These are phyloP conservation scores for Ajuga chamaepitys DNA, from an alignment of 257 asterid genomes.

Conservation along the genomic window DNA sequence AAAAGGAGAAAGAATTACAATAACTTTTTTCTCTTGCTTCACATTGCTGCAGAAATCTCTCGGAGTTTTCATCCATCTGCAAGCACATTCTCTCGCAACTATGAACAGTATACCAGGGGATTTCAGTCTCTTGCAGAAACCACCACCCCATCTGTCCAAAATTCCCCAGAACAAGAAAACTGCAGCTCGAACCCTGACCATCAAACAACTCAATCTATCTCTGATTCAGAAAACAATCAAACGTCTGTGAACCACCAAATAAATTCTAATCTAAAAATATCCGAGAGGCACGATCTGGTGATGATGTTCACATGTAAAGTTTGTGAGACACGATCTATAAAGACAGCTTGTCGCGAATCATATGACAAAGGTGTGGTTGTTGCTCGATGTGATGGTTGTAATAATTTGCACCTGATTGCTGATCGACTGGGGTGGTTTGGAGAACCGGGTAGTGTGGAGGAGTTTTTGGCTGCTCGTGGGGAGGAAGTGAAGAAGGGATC, in stretches of 20 bases:
- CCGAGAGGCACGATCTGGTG: conserved; percentile 61
- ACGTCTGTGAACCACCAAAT: conserved; percentile 29
- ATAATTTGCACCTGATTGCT: conserved; percentile 74
- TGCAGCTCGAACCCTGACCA: conserved; percentile 25
- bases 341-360: conserved; percentile 67
- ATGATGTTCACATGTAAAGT: conserved; percentile 78
- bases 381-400: conserved; percentile 78
- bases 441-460: conserved; percentile 73
- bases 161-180: conserved; percentile 18
- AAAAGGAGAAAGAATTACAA: background rate
- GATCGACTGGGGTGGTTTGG: conserved; percentile 96
- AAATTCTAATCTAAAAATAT: conserved; percentile 45
- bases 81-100: conserved; percentile 25
- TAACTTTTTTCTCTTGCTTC: background rate
- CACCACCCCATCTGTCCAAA: conserved; percentile 21
- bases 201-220: background rate
- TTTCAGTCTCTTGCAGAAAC: conserved; percentile 36
- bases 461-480: conserved; percentile 75
- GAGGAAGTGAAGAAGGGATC: conserved; percentile 81
- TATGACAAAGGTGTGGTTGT: conserved; percentile 81
- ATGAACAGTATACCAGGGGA: conserved; percentile 29
- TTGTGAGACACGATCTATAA: conserved; percentile 66
- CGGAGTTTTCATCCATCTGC: conserved; percentile 31
- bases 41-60: conserved; percentile 29
- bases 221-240: conserved; percentile 15